Evolutionary conservation across 176 grass and related monocot genomes (phyloP).

Genomic region (Zoysia pacifica): DNA sequence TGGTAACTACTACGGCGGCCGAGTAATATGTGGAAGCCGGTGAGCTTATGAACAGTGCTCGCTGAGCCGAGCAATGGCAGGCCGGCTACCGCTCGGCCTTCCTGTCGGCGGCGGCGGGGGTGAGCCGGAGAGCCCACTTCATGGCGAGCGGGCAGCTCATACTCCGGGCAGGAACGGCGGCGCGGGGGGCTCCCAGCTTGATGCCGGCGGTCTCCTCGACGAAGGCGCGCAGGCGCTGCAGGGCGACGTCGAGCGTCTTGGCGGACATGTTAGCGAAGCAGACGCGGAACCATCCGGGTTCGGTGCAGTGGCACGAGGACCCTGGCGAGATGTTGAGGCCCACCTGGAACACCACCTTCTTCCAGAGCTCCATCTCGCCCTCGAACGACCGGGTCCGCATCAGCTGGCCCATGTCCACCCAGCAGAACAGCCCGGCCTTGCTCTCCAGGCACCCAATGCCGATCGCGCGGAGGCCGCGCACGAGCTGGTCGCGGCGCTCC

Average conservation of each 20-base stretch:
- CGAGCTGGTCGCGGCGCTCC: slow-evolving; percentile 61
- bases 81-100: slow-evolving; percentile 46
- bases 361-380: slow-evolving; percentile 91
- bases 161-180: slow-evolving; percentile 22
- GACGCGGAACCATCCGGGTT: slow-evolving; percentile 90
- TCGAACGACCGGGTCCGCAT: slow-evolving; percentile 53
- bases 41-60: slow-evolving; percentile 9
- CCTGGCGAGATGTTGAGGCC: slow-evolving; percentile 88
- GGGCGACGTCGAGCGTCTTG: slow-evolving; percentile 68
- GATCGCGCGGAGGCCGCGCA: slow-evolving; percentile 40
- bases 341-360: slow-evolving; percentile 78
- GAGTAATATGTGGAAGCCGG: not conserved
- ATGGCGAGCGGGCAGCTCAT: slow-evolving; percentile 40
- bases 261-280: slow-evolving; percentile 95
- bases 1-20: not conserved
- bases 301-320: slow-evolving; percentile 85
- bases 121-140: slow-evolving; percentile 54
- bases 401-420: slow-evolving; percentile 70
- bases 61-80: not conserved
- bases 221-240: slow-evolving; percentile 61
- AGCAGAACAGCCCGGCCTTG: slow-evolving; percentile 90
- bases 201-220: slow-evolving; percentile 20
- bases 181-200: not conserved
- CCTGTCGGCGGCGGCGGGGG: slow-evolving; percentile 41
- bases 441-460: slow-evolving; percentile 61